Percentiles rank a stretch among this genome's conserved stretches.
phyloP scores from a whole-genome alignment of 805 yeast genomes.

The Komagataella mondaviorum region DNA sequence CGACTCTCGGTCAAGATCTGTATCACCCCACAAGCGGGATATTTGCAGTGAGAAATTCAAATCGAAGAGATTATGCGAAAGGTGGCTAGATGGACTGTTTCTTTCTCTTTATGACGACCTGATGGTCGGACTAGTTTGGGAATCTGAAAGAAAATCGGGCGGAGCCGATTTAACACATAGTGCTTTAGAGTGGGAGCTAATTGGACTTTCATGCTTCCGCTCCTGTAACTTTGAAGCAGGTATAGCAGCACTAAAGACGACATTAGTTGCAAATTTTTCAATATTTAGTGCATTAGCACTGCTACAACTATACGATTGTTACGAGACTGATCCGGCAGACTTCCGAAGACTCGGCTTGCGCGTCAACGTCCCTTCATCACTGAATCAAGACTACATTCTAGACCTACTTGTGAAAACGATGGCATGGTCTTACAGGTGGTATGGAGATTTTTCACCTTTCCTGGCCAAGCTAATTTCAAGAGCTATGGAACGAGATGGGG shows the following conservation, averaged over 20 bases:
- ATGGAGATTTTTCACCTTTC: conserved; percentile 35
- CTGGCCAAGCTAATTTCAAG: conserved; percentile 27
- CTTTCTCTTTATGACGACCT: conserved; percentile 63
- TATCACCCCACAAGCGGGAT: conserved; percentile 6
- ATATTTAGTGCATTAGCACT: conserved; percentile 40
- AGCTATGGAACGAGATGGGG: conserved; percentile 24
- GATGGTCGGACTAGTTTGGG: conserved; percentile 61
- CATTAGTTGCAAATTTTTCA: conserved; percentile 46
- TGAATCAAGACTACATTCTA: conserved; percentile 15
- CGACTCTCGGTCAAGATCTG: conserved; percentile 9
- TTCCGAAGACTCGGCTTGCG: conserved; percentile 13
- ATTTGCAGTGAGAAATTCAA: conserved; percentile 13
- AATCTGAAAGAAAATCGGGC: conserved; percentile 13
- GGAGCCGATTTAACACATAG: conserved; percentile 28
- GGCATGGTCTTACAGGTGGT: conserved; percentile 56
- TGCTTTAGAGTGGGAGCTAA: conserved; percentile 63
- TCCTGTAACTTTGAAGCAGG: conserved; percentile 34
- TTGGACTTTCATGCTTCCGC: conserved; percentile 42
- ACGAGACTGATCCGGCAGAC: conserved; percentile 8
- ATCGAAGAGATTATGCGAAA: conserved; percentile 48
- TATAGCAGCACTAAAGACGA: conserved; percentile 38
- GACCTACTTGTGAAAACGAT: conserved; percentile 32
- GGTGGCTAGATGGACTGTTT: conserved; percentile 62
- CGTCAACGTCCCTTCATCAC: conserved; percentile 5
- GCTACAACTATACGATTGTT: conserved; percentile 26